Evolutionary conservation across 1,284 basidiomycete genomes (phyloP).

Genomic region (Trametes hirsuta): DNA sequence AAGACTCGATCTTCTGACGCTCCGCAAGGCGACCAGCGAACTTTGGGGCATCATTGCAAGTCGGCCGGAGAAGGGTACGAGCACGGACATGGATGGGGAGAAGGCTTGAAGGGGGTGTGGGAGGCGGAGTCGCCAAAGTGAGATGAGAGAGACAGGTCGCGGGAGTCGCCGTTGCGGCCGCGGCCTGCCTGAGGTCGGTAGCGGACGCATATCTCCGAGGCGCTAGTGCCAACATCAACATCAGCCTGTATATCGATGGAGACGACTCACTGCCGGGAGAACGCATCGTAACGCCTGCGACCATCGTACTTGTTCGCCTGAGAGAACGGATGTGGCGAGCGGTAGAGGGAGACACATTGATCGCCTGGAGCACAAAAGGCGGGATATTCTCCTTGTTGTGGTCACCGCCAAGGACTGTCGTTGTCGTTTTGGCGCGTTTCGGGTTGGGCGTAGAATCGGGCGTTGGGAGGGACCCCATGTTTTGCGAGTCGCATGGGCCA

Average conservation of each 20-base stretch:
- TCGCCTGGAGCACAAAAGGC: slow-evolving; percentile 48
- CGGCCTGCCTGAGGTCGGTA: slow-evolving; percentile 39
- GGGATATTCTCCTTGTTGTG: slow-evolving; percentile 78
- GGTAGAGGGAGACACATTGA: slow-evolving; percentile 39
- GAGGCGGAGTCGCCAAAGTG: slow-evolving; percentile 59
- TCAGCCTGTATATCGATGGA: background rate
- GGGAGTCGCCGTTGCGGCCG: slow-evolving; percentile 32
- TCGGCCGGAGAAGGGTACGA: slow-evolving; percentile 69
- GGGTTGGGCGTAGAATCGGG: slow-evolving; percentile 66
- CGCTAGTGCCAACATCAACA: slow-evolving; percentile 33
- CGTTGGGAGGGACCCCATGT: slow-evolving; percentile 43
- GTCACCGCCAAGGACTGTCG: slow-evolving; percentile 51
- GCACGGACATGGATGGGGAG: slow-evolving; percentile 66
- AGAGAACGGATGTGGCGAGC: slow-evolving; percentile 46
- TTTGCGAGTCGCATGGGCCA: slow-evolving; percentile 22
- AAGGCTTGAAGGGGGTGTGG: slow-evolving; percentile 56
- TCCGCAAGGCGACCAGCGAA: slow-evolving; percentile 71
- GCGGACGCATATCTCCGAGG: slow-evolving; percentile 52
- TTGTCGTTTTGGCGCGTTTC: slow-evolving; percentile 60
- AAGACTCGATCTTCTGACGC: slow-evolving; percentile 56
- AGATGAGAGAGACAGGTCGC: slow-evolving; percentile 47
- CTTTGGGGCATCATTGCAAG: slow-evolving; percentile 53
- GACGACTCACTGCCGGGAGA: slow-evolving; percentile 28
- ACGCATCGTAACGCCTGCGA: slow-evolving; percentile 46
- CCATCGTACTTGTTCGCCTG: slow-evolving; percentile 50